A percentile compares a stretch with the other conserved stretches of the same genome.
Conservation (phyloP, 2,329 filamentous ascomycete species). For the Colletotrichum eremochloae region DNA sequence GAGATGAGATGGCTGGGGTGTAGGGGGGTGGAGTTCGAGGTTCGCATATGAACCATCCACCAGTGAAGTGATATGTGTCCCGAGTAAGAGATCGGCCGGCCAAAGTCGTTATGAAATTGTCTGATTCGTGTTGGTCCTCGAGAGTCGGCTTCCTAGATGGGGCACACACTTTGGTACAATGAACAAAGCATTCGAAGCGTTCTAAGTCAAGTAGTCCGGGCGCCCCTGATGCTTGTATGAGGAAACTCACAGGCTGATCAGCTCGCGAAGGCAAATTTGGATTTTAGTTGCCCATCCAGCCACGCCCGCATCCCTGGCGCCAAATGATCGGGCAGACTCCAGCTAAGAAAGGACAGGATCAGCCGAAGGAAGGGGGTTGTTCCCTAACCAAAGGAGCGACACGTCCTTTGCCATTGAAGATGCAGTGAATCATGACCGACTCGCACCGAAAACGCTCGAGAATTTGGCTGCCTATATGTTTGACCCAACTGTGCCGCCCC, state of each 20-base stretch:
- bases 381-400: slow-evolving; percentile 15
- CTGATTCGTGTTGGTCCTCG: slow-evolving; percentile 6
- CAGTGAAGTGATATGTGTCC: not conserved
- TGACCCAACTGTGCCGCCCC: not conserved
- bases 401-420: slow-evolving; percentile 30
- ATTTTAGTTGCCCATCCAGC: slow-evolving; percentile 6
- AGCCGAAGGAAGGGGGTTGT: not conserved
- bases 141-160: slow-evolving; percentile 2
- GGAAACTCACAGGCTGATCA: slow-evolving; percentile 32
- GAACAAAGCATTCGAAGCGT: slow-evolving; percentile 1
- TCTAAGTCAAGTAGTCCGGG: not conserved
- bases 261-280: slow-evolving; percentile 10
- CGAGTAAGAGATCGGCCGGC: slow-evolving; percentile 8
- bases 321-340: slow-evolving; percentile 24
- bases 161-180: slow-evolving; percentile 4
- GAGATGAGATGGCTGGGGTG: slow-evolving; percentile 4
- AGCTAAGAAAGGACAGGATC: slow-evolving; percentile 24
- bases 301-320: slow-evolving; percentile 26
- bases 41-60: not conserved
- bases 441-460: slow-evolving; percentile 10
- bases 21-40: not conserved
- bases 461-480: not conserved
- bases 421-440: slow-evolving; percentile 20
- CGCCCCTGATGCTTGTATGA: slow-evolving; percentile 1
- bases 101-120: not conserved